Conservation (phyloP, 1,284 basidiomycete genomes). For the Anthracocystis setariae region DNA sequence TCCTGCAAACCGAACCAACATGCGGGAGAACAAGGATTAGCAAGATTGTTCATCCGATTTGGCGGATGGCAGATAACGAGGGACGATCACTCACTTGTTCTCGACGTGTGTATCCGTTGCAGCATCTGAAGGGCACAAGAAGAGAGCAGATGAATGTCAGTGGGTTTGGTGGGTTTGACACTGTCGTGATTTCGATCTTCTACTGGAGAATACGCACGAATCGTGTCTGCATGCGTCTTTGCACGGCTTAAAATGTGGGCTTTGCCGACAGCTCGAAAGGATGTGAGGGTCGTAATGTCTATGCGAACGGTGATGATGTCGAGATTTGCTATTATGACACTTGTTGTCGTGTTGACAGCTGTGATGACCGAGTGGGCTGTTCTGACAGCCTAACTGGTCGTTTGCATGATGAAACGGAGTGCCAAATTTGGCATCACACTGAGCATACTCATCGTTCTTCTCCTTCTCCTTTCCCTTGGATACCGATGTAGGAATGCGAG, state of each 20-base stretch:
- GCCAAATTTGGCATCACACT: constrained; percentile 3
- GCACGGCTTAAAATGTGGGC: background rate
- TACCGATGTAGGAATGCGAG: background rate
- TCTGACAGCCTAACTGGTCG: background rate
- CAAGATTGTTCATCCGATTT: background rate
- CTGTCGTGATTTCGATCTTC: too few species aligned
- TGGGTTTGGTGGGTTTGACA: background rate
- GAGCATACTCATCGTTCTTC: background rate
- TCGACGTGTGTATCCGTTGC: background rate
- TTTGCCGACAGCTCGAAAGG: background rate
- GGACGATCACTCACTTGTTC: constrained; percentile 2
- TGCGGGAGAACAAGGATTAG: background rate
- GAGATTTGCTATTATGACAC: constrained; percentile 5
- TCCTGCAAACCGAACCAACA: background rate
- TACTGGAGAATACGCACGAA: constrained; percentile 9
- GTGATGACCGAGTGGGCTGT: background rate
- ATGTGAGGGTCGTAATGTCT: constrained; percentile 8
- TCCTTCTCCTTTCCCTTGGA: background rate
- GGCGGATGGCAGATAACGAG: background rate
- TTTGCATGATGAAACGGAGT: background rate
- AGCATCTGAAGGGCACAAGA: constrained; percentile 3
- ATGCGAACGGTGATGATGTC: constrained; percentile 8
- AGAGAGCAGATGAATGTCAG: background rate
- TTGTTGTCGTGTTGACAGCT: constrained; percentile 3
- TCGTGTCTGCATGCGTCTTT: background rate